These are phyloP conservation scores for Talaromyces sp. DNA, from an alignment of 2,329 filamentous ascomycete species.

Conservation along the genomic window DNA sequence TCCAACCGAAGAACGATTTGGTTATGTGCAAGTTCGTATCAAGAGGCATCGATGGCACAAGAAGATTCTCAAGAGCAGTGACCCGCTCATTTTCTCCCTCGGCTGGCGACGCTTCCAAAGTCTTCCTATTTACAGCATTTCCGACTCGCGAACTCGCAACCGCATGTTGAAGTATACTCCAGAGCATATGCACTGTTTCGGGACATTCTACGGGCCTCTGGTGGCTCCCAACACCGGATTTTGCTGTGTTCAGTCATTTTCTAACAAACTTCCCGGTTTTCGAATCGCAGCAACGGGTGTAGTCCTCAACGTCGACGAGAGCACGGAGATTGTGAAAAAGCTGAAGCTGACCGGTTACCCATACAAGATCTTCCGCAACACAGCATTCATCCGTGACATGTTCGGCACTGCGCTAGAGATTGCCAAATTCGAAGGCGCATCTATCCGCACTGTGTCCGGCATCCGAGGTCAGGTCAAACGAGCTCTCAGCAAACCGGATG, in stretches of 20 bases:
- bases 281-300: constrained; percentile 91
- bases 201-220: constrained; percentile 88
- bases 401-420: constrained; percentile 90
- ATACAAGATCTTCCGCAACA: constrained; percentile 99
- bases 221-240: constrained; percentile 96
- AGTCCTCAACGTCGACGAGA: constrained; percentile 89
- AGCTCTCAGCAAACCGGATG: constrained; percentile 86
- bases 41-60: constrained; percentile 99
- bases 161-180: constrained; percentile 99
- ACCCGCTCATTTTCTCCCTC: constrained; percentile 92
- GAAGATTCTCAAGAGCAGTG: constrained; percentile 97
- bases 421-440: constrained; percentile 94
- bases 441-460: constrained; percentile 92
- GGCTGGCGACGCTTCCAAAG: constrained; percentile 95
- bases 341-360: constrained; percentile 90
- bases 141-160: constrained; percentile 87
- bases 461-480: constrained; percentile 96
- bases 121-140: constrained; percentile 88
- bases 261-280: constrained; percentile 80
- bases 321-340: constrained; percentile 98
- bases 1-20: constrained; percentile 90
- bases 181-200: constrained; percentile 99
- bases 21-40: constrained; percentile 91
- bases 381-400: constrained; percentile 98
- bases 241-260: constrained; percentile 86